Evolutionary conservation across 305 asterid genomes (phyloP).

Genomic region (Solanum chacoense): DNA sequence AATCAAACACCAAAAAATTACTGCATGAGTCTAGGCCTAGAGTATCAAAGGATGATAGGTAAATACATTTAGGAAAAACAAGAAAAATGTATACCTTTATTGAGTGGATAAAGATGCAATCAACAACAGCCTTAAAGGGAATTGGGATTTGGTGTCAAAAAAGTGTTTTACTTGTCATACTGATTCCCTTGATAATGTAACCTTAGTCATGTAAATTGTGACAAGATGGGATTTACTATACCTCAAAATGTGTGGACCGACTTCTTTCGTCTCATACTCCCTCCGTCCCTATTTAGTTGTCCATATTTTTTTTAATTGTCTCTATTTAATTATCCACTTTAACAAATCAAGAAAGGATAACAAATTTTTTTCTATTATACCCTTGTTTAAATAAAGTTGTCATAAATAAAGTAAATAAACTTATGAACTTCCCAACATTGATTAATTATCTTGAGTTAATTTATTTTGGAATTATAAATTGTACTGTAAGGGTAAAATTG

Average conservation of each 20-base stretch:
- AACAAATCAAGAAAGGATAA: no score
- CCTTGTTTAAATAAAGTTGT: no score
- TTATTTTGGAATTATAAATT: no score
- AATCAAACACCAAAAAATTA: no score
- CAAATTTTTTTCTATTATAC: no score
- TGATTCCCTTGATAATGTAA: background rate
- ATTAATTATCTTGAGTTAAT: no score
- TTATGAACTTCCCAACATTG: no score
- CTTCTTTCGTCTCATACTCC: background rate
- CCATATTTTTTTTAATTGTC: no score
- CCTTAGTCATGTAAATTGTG: background rate
- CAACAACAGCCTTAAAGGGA: background rate
- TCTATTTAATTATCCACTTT: no score
- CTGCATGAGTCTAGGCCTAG: background rate
- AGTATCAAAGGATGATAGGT: background rate
- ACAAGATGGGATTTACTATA: background rate
- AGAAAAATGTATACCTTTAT: background rate
- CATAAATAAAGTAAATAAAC: no score
- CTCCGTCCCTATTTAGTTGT: no score
- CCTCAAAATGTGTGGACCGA: background rate
- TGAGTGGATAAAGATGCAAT: background rate
- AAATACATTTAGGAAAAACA: background rate
- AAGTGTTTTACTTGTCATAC: background rate
- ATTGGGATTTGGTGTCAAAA: background rate
- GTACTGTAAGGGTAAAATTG: no score